Evolutionary conservation across 306 rosid species (phyloP), one percentile per base, ranked within the genome.

Genomic region (Quercus gilva): DNA sequence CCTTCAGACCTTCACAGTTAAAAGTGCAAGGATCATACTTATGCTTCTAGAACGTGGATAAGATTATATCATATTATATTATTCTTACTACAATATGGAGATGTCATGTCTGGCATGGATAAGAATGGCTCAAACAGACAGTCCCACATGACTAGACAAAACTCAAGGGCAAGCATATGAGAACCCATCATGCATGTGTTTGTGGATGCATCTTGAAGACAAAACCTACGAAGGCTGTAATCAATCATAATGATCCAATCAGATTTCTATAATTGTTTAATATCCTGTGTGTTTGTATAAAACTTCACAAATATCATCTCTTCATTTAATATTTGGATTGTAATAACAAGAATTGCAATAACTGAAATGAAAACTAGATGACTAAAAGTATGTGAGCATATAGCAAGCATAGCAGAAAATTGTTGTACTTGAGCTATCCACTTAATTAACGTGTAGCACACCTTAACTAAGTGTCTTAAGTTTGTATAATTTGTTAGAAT

Each of bases 71-170:
- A 19, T 67, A 33, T 67, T 18, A 13, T 67, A 67, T 4, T 31
- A 33, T 11, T 33, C n/a, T 29, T 67, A 67, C 5, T 33, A 12
- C 13, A 67, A 33, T 9, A 60, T 78, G 79, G 37, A 37, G 79
- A 45, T 76, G 20, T 10, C 61, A 76, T 83, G 77, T 55, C 79
- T 25, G 71, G 69, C 69, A 69, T 74, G 52, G 75, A 71, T 79
- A 63, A 63, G 80, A 41, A 79, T 56, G 73, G 45, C 51, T 56
- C 82, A 69, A 69, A 79, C 43, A 60, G 76, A 56, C 81, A 85
- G 18, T 52, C 51, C 74, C 85, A 85, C 84, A 78, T 83, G 85
- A 61, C 71, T 83, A 74, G 84, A 78, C 69, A 43, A 33, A 58
- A 78, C 60, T 67, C 84, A 75, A 76, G 52, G 49, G 51, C 49